phyloP scores from a whole-genome alignment of 495 filamentous ascomycete genomes.

The Xylaria flabelliformis region DNA sequence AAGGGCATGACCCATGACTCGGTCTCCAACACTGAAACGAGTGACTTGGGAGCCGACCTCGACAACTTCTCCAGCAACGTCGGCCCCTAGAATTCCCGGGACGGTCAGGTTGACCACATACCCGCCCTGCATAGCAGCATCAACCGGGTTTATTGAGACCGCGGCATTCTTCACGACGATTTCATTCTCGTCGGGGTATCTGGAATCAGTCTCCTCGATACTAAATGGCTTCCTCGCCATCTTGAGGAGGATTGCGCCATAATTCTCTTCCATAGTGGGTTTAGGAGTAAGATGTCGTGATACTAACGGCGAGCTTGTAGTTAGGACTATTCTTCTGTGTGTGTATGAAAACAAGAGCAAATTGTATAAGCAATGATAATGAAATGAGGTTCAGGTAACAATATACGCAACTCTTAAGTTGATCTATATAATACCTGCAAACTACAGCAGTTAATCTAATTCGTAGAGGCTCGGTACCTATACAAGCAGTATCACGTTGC shows the following conservation, averaged over 20 bases:
- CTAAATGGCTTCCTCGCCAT: constrained; percentile 24
- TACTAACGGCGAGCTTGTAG: neutral
- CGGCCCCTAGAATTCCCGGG: constrained; percentile 57
- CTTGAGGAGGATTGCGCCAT: constrained; percentile 29
- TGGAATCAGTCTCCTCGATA: constrained; percentile 26
- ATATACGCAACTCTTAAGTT: neutral
- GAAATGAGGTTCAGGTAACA: neutral
- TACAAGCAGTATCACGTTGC: neutral
- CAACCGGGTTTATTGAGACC: constrained; percentile 51
- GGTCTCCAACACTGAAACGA: constrained; percentile 52
- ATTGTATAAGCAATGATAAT: neutral
- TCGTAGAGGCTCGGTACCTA: neutral
- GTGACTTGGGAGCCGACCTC: constrained; percentile 51
- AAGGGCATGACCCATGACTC: constrained; percentile 44
- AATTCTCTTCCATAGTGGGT: constrained; percentile 23
- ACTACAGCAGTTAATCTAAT: neutral
- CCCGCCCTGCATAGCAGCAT: constrained; percentile 46
- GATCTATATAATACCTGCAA: neutral
- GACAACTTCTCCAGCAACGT: constrained; percentile 59
- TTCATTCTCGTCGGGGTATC: constrained; percentile 29
- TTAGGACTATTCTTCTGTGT: neutral
- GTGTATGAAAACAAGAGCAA: neutral
- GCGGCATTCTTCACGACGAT: constrained; percentile 40
- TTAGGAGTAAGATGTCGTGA: neutral
- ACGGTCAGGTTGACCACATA: constrained; percentile 39